Evolutionary conservation across 2,329 filamentous ascomycete genomes (phyloP), one percentile per base, ranked within the genome.

Genomic region (Penicillium sp.): DNA sequence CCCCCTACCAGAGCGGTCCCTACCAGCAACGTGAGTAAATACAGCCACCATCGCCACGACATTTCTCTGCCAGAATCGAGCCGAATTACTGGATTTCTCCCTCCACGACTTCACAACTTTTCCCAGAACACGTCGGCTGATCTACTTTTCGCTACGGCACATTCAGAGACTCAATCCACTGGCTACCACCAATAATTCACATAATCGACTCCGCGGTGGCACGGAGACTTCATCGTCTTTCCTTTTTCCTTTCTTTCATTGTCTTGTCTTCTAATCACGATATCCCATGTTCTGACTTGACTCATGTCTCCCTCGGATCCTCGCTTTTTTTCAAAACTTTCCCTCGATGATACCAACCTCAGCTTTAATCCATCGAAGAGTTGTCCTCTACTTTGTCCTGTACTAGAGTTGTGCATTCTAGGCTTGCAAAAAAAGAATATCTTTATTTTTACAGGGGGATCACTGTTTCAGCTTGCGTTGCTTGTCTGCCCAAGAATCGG

Each of bases 21-120:
- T 75, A 74, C 59, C 71, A 73, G 61, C 70, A 71, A 68, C 71
- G 72, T 72, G 70, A 75, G 69, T 74, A 71, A 61, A 50, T 42
- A 38, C 47, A 49, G 40, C 26, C 26, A 51, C 28, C 44, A 50
- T 42, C 40, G 38, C 47, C 32, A 47, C 28, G 38, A 46, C 40
- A 52, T 57, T 52, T 43, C 34, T 42, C 27, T 45, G 35, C 42
- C 38, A 39, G 51, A 55, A 62, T 60, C 59, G 58, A 64, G 38
- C 32, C 34, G 32, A 20, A 41, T 46, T 46, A 44, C 47, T 50
- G 28, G 50, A 47, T 29, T 40, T 28, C 32, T 37, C 41, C 32
- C 28, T 48, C 43, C 47, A 44, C 31, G 44, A 28, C 42, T 22
- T 20, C 20, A 32, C n/a, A 22, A 26, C 28, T 54, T 27, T 32